phyloP scores from a whole-genome alignment of 108 stramenopile species.

The Cyclotella kingstonii region DNA sequence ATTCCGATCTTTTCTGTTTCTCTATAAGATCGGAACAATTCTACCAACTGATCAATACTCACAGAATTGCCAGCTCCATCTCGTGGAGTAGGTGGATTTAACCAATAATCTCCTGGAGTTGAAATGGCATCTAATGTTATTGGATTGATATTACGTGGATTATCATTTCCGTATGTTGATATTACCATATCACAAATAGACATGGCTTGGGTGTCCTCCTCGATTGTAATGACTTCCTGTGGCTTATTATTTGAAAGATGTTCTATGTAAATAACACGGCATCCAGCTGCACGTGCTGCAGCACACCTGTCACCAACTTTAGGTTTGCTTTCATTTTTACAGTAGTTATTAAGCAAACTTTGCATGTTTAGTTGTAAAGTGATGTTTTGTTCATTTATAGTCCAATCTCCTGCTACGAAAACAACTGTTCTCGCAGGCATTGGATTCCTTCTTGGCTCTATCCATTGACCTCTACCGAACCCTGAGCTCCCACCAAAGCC shows the following conservation, averaged over 20 bases:
- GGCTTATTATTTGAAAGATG: slow-evolving; percentile 9
- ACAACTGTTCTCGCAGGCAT: slow-evolving; percentile 65
- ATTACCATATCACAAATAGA: slow-evolving; percentile 58
- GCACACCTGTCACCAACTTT: slow-evolving; percentile 45
- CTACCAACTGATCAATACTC: slow-evolving; percentile 38
- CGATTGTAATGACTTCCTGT: slow-evolving; percentile 5
- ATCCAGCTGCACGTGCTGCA: slow-evolving; percentile 62
- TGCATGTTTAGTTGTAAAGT: background rate
- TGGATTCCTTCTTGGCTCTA: slow-evolving; percentile 66
- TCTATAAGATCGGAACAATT: slow-evolving; percentile 25
- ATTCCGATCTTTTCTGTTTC: slow-evolving; percentile 11
- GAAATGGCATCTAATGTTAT: slow-evolving; percentile 69
- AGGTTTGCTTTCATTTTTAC: slow-evolving; percentile 6
- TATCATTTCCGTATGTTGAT: slow-evolving; percentile 37
- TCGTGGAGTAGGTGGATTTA: slow-evolving; percentile 68
- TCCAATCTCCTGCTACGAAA: slow-evolving; percentile 48
- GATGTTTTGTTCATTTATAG: slow-evolving; percentile 1
- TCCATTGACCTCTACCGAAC: slow-evolving; percentile 57
- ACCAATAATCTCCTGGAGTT: slow-evolving; percentile 81
- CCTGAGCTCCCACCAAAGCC: slow-evolving; percentile 82
- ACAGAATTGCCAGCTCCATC: slow-evolving; percentile 70
- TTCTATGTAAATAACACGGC: slow-evolving; percentile 68
- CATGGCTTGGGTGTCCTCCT: slow-evolving; percentile 30
- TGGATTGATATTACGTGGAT: slow-evolving; percentile 40
- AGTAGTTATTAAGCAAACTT: background rate